Percentiles rank a stretch among this genome's conserved stretches.
phyloP scores from a whole-genome alignment of 805 yeast species.

The Monosporozyma aquatica region DNA sequence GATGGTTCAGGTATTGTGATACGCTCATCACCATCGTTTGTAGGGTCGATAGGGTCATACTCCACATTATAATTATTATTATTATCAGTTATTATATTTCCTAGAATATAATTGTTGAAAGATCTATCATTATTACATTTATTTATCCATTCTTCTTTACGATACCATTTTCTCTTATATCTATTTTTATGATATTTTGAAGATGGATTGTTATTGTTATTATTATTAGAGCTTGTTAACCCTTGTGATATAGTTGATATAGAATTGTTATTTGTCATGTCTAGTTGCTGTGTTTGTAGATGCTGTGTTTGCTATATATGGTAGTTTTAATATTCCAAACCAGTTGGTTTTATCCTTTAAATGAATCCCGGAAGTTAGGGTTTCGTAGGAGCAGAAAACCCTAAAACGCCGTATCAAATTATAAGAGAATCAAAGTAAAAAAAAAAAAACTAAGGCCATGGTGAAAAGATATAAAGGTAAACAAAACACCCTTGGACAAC shows the following conservation, averaged over 20 bases:
- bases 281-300: too few relatives aligned
- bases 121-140: neutral
- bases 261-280: neutral
- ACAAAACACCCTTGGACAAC: too few relatives aligned
- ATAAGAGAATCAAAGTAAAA: too few relatives aligned
- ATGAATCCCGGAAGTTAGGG: too few relatives aligned
- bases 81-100: neutral
- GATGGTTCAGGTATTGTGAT: neutral
- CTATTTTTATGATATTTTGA: neutral
- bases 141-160: neutral
- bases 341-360: too few relatives aligned
- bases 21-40: neutral
- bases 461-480: too few relatives aligned
- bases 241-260: neutral
- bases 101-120: neutral
- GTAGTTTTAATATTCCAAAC: too few relatives aligned
- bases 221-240: neutral
- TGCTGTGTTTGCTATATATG: too few relatives aligned
- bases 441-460: too few relatives aligned
- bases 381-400: too few relatives aligned
- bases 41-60: too few relatives aligned
- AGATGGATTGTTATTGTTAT: neutral
- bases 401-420: too few relatives aligned
- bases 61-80: neutral
- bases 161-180: slow-evolving; percentile 2